Conservation (phyloP, 257 asterid genomes). For the Nicotiana sylvestris region DNA sequence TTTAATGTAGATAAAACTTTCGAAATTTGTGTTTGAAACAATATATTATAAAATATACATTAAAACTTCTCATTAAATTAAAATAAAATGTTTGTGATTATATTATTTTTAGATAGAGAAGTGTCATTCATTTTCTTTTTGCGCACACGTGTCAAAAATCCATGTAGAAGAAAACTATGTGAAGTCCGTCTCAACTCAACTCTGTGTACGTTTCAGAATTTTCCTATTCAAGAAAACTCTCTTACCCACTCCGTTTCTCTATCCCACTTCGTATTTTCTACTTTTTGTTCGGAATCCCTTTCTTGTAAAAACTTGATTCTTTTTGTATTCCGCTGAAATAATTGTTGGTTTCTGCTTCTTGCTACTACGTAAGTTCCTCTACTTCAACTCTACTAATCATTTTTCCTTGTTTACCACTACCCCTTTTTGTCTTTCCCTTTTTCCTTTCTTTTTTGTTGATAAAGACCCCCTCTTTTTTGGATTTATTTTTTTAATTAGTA, state of each 20-base stretch:
- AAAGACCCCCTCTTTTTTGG: background rate
- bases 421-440: background rate
- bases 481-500: background rate
- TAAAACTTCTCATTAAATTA: no score
- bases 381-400: background rate
- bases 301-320: background rate
- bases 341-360: background rate
- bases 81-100: no score
- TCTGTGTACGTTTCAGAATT: background rate
- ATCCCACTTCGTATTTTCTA: slow-evolving; percentile 1
- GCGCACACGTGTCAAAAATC: slow-evolving; percentile 28
- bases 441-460: background rate
- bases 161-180: slow-evolving; percentile 18
- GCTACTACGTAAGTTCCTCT: slow-evolving; percentile 16
- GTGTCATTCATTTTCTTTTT: no score
- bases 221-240: background rate
- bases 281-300: background rate
- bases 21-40: no score
- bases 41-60: no score
- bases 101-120: no score
- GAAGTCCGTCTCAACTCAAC: slow-evolving; percentile 18
- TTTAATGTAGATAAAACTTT: no score
- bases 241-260: slow-evolving; percentile 8
- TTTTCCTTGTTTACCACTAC: background rate
- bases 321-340: background rate